Evolutionary conservation across 805 yeast genomes (phyloP), one percentile per base, ranked within the genome.

Genomic region (Sugiyamaella chiloensis): DNA sequence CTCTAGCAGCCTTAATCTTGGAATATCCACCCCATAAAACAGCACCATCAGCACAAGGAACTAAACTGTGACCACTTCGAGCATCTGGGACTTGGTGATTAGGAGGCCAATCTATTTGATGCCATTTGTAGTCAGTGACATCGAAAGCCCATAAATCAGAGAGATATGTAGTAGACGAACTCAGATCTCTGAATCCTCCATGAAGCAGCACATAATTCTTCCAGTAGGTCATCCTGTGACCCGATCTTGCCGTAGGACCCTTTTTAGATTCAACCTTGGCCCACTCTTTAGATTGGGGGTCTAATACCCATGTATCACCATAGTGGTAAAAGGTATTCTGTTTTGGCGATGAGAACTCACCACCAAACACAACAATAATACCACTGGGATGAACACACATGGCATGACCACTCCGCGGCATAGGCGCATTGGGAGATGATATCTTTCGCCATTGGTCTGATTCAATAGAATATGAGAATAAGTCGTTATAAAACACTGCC

Each of bases 281-380:
- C 98, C 98, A 91, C 66, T 89, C 96, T 59, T 86, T 88, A 14
- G 84, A 73, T 26, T 76, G 80, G 1, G 90, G 78, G 60, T 93
- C 98, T 51, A 91, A 70, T 40, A 91, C 74, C 99, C 99, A 91
- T 3, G 96, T 85, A 62, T 91, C 99, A 14, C 96, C 91, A 64
- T 87, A 91, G 66, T 91, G 99, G 64, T 93, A 93, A 66, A 91
- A 91, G 0, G 96, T 88, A 43, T 87, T 80, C 65, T 91, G 99
- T 59, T 91, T 91, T 2, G 98, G 98, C 12, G 96, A 86, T 1
- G 96, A 87, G 59, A 93, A 91, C 67, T 91, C 99, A 59, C 99
- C 99, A 42, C 98, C 99, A 68, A 88, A 93, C 72, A 91, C 67
- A 51, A 91, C 64, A 23, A 87, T 76, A 1, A 90, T 71, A 8